A percentile compares a stretch with the other conserved stretches of the same genome.
Conservation (phyloP, 192 early-diverging fungal species). For the Podila verticillata region DNA sequence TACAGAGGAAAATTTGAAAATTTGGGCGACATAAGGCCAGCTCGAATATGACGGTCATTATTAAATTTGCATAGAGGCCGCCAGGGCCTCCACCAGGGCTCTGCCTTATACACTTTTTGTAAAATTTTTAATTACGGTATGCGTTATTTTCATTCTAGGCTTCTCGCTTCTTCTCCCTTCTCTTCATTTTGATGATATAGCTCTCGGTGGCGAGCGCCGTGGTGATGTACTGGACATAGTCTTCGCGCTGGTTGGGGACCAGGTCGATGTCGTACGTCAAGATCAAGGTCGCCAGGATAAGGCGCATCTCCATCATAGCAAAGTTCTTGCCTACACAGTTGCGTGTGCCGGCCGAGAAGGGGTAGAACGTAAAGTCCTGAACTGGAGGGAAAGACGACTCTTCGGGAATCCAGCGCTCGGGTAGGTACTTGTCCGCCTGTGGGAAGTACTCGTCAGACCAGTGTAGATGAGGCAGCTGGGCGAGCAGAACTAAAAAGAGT, state of each 20-base stretch:
- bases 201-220: slow-evolving; percentile 45
- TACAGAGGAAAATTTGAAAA: no score
- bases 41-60: no score
- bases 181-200: slow-evolving; percentile 49
- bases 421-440: slow-evolving; percentile 59
- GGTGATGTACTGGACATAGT: slow-evolving; percentile 56
- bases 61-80: no score
- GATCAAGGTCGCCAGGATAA: slow-evolving; percentile 54
- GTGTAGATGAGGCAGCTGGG: slow-evolving; percentile 25
- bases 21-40: no score
- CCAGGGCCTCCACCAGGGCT: no score
- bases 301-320: slow-evolving; percentile 60
- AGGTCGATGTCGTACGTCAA: slow-evolving; percentile 54
- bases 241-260: slow-evolving; percentile 47
- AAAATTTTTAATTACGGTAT: no score
- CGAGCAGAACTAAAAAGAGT: slow-evolving; percentile 8
- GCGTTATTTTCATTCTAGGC: no score
- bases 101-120: no score
- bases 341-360: slow-evolving; percentile 57
- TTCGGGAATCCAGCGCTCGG: slow-evolving; percentile 59
- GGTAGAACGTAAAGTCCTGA: slow-evolving; percentile 45
- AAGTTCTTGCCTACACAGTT: slow-evolving; percentile 62
- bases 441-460: slow-evolving; percentile 47
- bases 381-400: slow-evolving; percentile 22
- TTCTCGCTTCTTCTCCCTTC: neutral